phyloP scores from a whole-genome alignment of 176 grass and related monocot species.

The Miscanthus lutarioriparius region DNA sequence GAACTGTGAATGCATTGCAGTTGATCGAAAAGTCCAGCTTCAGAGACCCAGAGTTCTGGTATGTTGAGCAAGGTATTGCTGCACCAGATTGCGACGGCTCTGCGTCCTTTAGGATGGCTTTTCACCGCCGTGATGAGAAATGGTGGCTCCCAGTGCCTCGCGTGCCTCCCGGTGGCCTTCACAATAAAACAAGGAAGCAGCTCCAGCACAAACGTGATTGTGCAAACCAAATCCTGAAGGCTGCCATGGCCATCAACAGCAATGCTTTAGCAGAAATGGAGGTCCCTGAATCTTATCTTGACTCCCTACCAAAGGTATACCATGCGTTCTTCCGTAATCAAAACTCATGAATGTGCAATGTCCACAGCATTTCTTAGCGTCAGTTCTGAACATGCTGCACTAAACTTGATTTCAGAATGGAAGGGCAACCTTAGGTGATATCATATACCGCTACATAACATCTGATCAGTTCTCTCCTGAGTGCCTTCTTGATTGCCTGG shows the following conservation, averaged over 20 bases:
- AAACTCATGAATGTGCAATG: not conserved
- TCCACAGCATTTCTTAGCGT: not conserved
- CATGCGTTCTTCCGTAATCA: not conserved
- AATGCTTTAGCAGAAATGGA: conserved; percentile 71
- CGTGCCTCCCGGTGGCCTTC: conserved; percentile 49
- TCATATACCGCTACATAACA: conserved; percentile 78
- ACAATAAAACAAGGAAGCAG: conserved; percentile 48
- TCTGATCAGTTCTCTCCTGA: conserved; percentile 89
- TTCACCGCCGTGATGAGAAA: conserved; percentile 64
- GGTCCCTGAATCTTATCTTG: conserved; percentile 57
- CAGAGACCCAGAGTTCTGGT: conserved; percentile 88
- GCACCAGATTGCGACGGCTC: conserved; percentile 80
- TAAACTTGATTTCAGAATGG: conserved; percentile 60
- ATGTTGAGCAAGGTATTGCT: conserved; percentile 93
- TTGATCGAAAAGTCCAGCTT: conserved; percentile 5
- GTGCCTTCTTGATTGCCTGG: conserved; percentile 82
- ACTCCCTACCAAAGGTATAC: conserved; percentile 66
- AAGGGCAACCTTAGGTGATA: conserved; percentile 71
- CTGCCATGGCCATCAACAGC: conserved; percentile 77
- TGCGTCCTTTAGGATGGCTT: conserved; percentile 51
- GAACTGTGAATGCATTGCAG: not conserved
- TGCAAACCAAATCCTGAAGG: conserved; percentile 70
- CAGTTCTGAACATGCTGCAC: not conserved
- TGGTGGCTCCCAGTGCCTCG: conserved; percentile 77
- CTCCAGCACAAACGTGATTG: conserved; percentile 65